Conservation (phyloP, 257 asterid genomes). For the Paulownia fortunei region DNA sequence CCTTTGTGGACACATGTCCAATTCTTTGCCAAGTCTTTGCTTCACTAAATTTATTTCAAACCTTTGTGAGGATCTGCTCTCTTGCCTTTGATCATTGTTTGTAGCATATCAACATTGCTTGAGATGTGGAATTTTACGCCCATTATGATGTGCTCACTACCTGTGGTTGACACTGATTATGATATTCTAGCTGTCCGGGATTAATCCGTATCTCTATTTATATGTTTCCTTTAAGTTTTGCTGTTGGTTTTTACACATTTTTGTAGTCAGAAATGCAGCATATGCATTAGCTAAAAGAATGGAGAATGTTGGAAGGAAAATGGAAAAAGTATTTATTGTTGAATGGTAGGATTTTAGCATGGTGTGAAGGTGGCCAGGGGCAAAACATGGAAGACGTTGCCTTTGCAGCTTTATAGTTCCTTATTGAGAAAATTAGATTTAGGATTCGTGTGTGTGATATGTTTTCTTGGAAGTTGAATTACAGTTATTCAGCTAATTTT, state of each 20-base stretch:
- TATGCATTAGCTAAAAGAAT: not conserved
- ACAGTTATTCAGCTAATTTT: not conserved
- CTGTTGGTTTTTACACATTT: not conserved
- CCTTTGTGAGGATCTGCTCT: not conserved
- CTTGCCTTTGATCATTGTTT: conserved; percentile 1
- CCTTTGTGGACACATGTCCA: conserved; percentile 5
- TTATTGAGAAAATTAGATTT: not conserved
- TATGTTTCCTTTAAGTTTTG: not conserved
- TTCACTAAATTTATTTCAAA: not conserved
- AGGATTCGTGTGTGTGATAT: not conserved
- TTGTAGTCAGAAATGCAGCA: not conserved
- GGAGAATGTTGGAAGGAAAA: not conserved
- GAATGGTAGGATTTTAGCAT: not conserved
- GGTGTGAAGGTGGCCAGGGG: not conserved
- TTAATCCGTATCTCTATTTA: not conserved
- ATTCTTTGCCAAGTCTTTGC: conserved; percentile 12
- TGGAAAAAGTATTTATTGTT: not conserved
- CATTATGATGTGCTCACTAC: not conserved
- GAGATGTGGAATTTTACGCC: not conserved
- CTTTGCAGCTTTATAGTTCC: not conserved
- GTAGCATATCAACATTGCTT: not conserved
- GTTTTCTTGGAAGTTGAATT: not conserved
- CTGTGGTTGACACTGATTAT: not conserved
- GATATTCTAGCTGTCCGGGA: not conserved
- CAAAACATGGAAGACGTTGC: not conserved